Evolutionary conservation across 1,284 basidiomycete genomes (phyloP).

Genomic region (Ustilago sp.): DNA sequence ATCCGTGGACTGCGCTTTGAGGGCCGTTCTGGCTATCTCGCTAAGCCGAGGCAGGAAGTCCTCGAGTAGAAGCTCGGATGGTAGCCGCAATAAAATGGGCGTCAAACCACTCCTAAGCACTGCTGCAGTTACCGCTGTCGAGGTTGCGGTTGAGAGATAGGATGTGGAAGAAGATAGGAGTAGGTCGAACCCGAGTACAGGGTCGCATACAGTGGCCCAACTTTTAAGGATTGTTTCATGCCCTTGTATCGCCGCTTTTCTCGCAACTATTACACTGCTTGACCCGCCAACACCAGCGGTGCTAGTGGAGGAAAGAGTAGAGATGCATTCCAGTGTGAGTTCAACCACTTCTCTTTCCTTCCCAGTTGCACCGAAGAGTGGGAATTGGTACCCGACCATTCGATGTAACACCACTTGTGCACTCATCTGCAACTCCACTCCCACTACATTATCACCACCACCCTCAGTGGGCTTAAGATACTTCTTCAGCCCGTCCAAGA

Average conservation of each 20-base stretch:
- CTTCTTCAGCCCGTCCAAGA: conserved; percentile 21
- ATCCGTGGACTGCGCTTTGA: conserved; percentile 6
- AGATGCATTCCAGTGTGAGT: conserved; percentile 7
- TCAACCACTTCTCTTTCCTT: conserved; percentile 43
- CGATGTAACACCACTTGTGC: conserved; percentile 52
- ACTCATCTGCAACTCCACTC: conserved; percentile 32
- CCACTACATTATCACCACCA: background rate
- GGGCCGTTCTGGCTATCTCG: background rate
- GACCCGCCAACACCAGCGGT: background rate
- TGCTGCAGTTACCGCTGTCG: background rate
- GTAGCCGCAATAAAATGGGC: conserved; percentile 39
- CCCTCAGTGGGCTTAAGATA: conserved; percentile 14
- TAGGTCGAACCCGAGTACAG: conserved; percentile 48
- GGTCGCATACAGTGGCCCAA: conserved; percentile 35
- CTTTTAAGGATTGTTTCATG: conserved; percentile 28
- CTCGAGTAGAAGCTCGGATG: conserved; percentile 52
- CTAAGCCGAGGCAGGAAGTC: conserved; percentile 48
- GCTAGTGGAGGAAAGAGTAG: background rate
- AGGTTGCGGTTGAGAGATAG: background rate
- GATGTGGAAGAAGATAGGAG: conserved; percentile 11
- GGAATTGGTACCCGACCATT: conserved; percentile 52
- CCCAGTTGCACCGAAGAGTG: conserved; percentile 27
- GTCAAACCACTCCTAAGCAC: conserved; percentile 16
- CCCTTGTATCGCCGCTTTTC: conserved; percentile 34
- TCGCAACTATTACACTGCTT: conserved; percentile 10